These are phyloP conservation scores for Polytrichum formosum DNA, from an alignment of 225 moss, liverwort and hornwort genomes.

Conservation along the genomic window DNA sequence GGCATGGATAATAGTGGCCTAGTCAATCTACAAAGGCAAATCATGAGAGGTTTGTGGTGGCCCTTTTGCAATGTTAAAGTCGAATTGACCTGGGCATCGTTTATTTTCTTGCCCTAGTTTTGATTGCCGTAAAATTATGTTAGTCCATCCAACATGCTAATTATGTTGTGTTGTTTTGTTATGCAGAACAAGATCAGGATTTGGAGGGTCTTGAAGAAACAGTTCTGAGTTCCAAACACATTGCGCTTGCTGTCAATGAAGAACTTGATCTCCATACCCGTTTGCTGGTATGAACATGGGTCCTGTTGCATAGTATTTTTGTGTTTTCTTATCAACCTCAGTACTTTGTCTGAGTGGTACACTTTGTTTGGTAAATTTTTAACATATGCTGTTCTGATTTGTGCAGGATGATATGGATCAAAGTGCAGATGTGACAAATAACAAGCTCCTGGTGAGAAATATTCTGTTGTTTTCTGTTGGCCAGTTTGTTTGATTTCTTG, in stretches of 20 bases:
- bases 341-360: too few relatives aligned
- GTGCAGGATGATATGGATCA: conserved; percentile 76
- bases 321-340: too few relatives aligned
- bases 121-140: too few relatives aligned
- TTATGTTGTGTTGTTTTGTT: conserved; percentile 2
- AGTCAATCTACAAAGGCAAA: conserved; percentile 72
- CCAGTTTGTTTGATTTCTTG: background rate
- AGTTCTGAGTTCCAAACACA: conserved; percentile 89
- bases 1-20: conserved; percentile 81
- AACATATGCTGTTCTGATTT: background rate
- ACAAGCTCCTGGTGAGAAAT: conserved; percentile 65
- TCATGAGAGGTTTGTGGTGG: conserved; percentile 38
- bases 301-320: too few relatives aligned
- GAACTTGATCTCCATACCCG: conserved; percentile 90
- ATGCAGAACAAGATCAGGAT: conserved; percentile 88
- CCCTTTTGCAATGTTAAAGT: background rate
- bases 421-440: conserved; percentile 86
- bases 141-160: too few relatives aligned
- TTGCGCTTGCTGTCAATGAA: conserved; percentile 93
- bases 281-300: conserved; percentile 47
- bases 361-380: background rate
- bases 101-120: too few relatives aligned
- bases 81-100: too few relatives aligned
- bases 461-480: background rate
- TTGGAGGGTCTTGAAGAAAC: conserved; percentile 85